These are phyloP conservation scores for Saksenaea vasiformis DNA, from an alignment of 371 early-diverging fungal species.

Conservation along the genomic window DNA sequence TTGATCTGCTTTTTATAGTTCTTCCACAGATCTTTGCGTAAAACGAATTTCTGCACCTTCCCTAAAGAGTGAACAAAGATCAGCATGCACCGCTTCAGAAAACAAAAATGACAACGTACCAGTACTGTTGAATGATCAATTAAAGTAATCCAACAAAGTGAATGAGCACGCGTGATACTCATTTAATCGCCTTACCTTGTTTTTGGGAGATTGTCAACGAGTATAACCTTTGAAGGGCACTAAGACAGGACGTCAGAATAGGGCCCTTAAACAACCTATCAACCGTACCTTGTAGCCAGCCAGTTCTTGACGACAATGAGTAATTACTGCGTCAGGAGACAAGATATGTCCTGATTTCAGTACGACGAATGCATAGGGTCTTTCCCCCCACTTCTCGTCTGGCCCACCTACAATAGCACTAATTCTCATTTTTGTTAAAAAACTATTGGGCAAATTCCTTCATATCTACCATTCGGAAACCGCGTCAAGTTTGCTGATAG, in stretches of 20 bases:
- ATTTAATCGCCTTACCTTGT: slow-evolving; percentile 12
- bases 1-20: slow-evolving; percentile 16
- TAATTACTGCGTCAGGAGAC: slow-evolving; percentile 23
- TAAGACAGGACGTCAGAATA: not conserved
- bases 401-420: slow-evolving; percentile 52
- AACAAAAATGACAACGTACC: slow-evolving; percentile 13
- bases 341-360: slow-evolving; percentile 34
- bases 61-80: slow-evolving; percentile 19
- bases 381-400: slow-evolving; percentile 58
- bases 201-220: slow-evolving; percentile 33
- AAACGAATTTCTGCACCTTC: slow-evolving; percentile 37
- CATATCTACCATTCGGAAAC: slow-evolving; percentile 41
- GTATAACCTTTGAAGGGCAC: slow-evolving; percentile 34
- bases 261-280: not conserved
- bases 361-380: slow-evolving; percentile 55
- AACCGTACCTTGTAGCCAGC: slow-evolving; percentile 31
- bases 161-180: not conserved
- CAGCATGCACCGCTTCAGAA: not conserved
- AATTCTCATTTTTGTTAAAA: not conserved
- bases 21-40: slow-evolving; percentile 26
- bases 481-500: slow-evolving; percentile 40
- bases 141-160: not conserved
- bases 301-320: slow-evolving; percentile 30
- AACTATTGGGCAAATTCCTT: not conserved
- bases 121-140: slow-evolving; percentile 17